Evolutionary conservation across 2,329 filamentous ascomycete genomes (phyloP).

Genomic region (Ceratocystis harringtonii): DNA sequence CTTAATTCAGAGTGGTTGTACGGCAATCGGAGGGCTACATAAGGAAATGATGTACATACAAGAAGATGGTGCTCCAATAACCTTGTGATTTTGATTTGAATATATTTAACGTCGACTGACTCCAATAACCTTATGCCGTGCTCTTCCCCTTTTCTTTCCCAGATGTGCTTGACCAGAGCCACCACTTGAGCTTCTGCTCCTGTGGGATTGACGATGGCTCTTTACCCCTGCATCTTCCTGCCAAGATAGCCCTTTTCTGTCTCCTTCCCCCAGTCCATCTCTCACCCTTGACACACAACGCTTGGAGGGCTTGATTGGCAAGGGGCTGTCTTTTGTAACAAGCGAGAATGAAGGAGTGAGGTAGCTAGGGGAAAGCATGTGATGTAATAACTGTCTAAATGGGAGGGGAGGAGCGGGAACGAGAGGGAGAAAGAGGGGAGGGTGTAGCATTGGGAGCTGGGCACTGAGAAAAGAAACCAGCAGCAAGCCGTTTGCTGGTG

Average conservation of each 20-base stretch:
- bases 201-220: no score
- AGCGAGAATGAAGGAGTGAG: conserved; percentile 4
- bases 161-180: not conserved
- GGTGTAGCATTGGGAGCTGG: not conserved
- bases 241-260: not conserved
- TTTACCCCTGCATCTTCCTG: conserved; percentile 2
- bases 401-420: not conserved
- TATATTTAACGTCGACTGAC: no score
- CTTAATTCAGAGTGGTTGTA: not conserved
- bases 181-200: not conserved
- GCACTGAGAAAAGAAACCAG: not conserved
- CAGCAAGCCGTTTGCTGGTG: not conserved
- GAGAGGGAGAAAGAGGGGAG: not conserved
- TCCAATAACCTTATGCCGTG: not conserved
- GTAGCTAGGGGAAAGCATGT: not conserved
- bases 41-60: not conserved
- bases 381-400: not conserved
- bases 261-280: not conserved
- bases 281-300: not conserved
- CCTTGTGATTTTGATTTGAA: no score
- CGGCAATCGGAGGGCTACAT: not conserved
- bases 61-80: not conserved
- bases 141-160: not conserved
- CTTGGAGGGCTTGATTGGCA: not conserved
- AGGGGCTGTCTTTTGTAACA: not conserved